These are phyloP conservation scores for Helicocarpus griseus DNA, from an alignment of 2,329 filamentous ascomycete species.

Conservation along the genomic window DNA sequence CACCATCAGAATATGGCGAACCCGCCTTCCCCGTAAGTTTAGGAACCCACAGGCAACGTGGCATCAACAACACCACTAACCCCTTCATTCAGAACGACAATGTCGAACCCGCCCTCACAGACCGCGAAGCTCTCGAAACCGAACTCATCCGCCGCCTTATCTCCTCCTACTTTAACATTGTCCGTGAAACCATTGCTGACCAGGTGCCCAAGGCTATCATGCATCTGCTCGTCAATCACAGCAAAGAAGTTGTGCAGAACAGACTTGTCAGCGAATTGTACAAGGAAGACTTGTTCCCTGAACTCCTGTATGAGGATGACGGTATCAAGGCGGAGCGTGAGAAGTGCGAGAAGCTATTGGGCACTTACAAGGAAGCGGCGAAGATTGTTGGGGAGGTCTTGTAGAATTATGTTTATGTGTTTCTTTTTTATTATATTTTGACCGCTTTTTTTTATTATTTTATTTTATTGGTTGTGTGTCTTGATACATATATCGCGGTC, in stretches of 20 bases:
- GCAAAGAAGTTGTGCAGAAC: constrained; percentile 96
- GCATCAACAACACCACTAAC: constrained; percentile 12
- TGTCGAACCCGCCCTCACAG: constrained; percentile 78
- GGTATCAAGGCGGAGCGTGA: constrained; percentile 94
- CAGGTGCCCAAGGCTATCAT: constrained; percentile 98
- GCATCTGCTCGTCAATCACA: constrained; percentile 97
- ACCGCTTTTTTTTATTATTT: neutral
- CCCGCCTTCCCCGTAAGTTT: constrained; percentile 39
- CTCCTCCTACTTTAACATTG: constrained; percentile 98
- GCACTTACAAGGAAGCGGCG: constrained; percentile 92
- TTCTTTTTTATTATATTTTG: constrained; percentile 5
- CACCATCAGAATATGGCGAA: constrained; percentile 29
- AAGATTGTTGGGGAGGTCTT: constrained; percentile 97
- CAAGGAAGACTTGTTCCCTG: constrained; percentile 80
- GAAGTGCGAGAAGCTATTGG: constrained; percentile 93
- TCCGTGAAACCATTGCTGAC: constrained; percentile 95
- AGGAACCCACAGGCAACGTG: too few species aligned
- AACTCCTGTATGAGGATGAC: constrained; percentile 94
- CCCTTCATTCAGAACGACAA: constrained; percentile 26
- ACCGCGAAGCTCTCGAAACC: constrained; percentile 93
- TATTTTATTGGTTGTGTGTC: neutral
- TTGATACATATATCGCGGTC: neutral
- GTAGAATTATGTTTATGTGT: constrained; percentile 40
- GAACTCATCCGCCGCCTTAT: constrained; percentile 95
- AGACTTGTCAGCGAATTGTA: constrained; percentile 91